Evolutionary conservation across 2,329 filamentous ascomycete genomes (phyloP).

Genomic region (Exophiala aquamarina): DNA sequence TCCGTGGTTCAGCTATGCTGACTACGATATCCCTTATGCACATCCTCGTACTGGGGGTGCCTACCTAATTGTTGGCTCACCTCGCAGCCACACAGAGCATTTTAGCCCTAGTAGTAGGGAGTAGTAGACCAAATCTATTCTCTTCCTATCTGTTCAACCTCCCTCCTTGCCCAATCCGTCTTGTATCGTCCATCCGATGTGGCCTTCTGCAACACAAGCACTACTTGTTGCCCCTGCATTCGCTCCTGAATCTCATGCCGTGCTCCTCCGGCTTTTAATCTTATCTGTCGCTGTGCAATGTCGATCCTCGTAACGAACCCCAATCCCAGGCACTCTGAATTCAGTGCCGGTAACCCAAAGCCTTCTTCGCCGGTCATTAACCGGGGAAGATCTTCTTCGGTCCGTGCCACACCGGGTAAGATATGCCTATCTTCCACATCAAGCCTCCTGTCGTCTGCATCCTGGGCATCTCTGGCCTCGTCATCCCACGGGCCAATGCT

Average conservation of each 20-base stretch:
- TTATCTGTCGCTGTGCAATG: conserved; percentile 13
- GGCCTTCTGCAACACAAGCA: conserved; percentile 20
- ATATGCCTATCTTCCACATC: not conserved
- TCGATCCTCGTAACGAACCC: conserved; percentile 20
- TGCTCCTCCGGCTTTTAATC: conserved; percentile 7
- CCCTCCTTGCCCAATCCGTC: conserved; percentile 15
- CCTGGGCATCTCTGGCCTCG: not conserved
- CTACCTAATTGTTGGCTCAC: no score
- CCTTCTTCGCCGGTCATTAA: not conserved
- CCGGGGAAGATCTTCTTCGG: conserved; percentile 18
- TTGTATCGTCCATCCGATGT: conserved; percentile 20
- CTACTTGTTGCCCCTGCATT: conserved; percentile 11
- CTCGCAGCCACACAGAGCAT: no score
- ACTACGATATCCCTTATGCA: no score
- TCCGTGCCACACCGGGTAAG: conserved; percentile 8
- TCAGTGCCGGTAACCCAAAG: conserved; percentile 6
- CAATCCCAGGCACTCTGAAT: conserved; percentile 17
- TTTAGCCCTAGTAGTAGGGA: no score
- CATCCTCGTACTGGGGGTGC: no score
- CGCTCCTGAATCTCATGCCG: conserved; percentile 5
- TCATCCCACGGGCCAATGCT: not conserved
- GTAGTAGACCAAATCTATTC: no score
- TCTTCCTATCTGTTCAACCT: conserved; percentile 4
- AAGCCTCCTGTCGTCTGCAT: not conserved
- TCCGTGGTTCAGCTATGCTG: no score